A percentile compares a stretch with the other conserved stretches of the same genome.
These are phyloP conservation scores for Plicaturopsis crispa DNA, from an alignment of 768 basidiomycete species.

Conservation along the genomic window DNA sequence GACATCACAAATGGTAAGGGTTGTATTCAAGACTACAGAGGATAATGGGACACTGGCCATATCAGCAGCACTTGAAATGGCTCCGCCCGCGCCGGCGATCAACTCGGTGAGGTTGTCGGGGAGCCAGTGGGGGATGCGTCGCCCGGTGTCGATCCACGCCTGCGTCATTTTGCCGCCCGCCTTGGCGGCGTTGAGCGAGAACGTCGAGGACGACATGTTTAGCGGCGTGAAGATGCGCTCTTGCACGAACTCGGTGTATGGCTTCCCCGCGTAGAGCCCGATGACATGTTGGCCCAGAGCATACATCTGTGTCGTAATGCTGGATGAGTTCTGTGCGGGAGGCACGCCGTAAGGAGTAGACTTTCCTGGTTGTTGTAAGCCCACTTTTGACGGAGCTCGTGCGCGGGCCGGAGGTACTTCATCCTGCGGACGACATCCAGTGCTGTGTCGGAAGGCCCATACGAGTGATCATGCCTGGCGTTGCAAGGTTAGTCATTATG, in stretches of 20 bases:
- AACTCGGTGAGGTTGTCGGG: slow-evolving; percentile 15
- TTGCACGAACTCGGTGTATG: slow-evolving; percentile 31
- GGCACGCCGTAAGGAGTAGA: not conserved
- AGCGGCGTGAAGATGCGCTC: slow-evolving; percentile 33
- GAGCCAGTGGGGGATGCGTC: slow-evolving; percentile 25
- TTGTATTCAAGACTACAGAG: not conserved
- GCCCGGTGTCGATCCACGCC: slow-evolving; percentile 22
- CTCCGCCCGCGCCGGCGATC: slow-evolving; percentile 31
- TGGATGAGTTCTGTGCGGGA: not conserved
- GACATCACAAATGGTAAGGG: not conserved
- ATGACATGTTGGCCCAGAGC: slow-evolving; percentile 24
- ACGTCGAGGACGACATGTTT: slow-evolving; percentile 33
- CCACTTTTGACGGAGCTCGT: slow-evolving; percentile 24
- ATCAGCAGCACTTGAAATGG: slow-evolving; percentile 35
- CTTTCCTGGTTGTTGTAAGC: slow-evolving; percentile 27
- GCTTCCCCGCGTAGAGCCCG: slow-evolving; percentile 15
- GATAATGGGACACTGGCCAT: slow-evolving; percentile 24
- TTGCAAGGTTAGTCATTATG: not conserved
- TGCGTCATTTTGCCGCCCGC: slow-evolving; percentile 23
- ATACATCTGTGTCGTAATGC: slow-evolving; percentile 24
- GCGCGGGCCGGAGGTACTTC: slow-evolving; percentile 18
- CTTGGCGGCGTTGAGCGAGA: slow-evolving; percentile 23
- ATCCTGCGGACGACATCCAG: slow-evolving; percentile 17
- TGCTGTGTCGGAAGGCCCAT: slow-evolving; percentile 14
- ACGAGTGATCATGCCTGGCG: slow-evolving; percentile 24